These are phyloP conservation scores for Larix sibirica DNA, from an alignment of 83 land plant genomes.

Conservation along the genomic window DNA sequence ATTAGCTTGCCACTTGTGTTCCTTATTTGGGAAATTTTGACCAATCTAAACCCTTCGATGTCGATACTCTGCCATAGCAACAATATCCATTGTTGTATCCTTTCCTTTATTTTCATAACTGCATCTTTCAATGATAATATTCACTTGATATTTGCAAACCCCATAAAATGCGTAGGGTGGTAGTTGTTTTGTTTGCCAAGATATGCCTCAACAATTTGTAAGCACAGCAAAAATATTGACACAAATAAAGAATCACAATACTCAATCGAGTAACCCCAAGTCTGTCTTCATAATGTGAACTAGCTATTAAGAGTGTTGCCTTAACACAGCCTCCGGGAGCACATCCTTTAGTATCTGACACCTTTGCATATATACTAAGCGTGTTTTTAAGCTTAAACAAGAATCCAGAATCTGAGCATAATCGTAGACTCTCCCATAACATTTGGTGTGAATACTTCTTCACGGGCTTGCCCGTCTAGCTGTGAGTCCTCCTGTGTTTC, in stretches of 20 bases:
- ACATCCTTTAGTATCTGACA: too few species aligned
- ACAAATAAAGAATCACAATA: conserved; percentile 69
- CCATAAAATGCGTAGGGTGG: conserved; percentile 51
- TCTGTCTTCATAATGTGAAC: conserved; percentile 74
- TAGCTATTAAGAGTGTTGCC: conserved; percentile 67
- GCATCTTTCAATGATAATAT: conserved; percentile 50
- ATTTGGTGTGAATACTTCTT: too few species aligned
- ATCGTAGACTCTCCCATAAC: too few species aligned
- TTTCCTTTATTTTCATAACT: conserved; percentile 27
- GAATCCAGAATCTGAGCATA: too few species aligned
- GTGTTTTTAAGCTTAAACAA: too few species aligned
- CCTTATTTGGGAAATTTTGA: too few species aligned
- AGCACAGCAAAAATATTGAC: conserved; percentile 72
- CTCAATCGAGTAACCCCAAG: conserved; percentile 93
- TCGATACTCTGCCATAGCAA: conserved; percentile 58
- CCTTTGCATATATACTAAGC: too few species aligned
- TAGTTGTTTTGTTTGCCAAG: conserved; percentile 79
- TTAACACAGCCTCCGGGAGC: too few species aligned
- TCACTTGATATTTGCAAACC: conserved; percentile 85
- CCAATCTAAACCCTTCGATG: too few species aligned
- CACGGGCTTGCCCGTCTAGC: too few species aligned
- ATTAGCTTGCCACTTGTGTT: too few species aligned
- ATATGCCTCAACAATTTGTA: conserved; percentile 85
- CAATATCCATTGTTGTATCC: conserved; percentile 59
- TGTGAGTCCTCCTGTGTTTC: too few species aligned